A percentile compares a stretch with the other conserved stretches of the same genome.
Conservation (phyloP, 768 basidiomycete species). For the Hericium coralloides region DNA sequence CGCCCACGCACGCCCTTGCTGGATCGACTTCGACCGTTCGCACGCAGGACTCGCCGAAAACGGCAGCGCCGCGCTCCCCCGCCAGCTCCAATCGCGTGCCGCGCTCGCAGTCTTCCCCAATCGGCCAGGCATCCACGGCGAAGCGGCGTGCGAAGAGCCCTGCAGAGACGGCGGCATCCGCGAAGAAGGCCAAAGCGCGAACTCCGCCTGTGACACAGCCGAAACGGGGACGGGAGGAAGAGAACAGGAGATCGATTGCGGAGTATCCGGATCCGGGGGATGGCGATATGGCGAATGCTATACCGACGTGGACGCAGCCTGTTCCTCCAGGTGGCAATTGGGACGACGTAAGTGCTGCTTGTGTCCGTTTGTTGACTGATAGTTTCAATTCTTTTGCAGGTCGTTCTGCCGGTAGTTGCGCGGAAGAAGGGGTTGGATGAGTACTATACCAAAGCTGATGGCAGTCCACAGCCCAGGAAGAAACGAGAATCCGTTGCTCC, state of each 20-base stretch:
- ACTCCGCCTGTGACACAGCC: slow-evolving; percentile 24
- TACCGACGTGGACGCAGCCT: slow-evolving; percentile 78
- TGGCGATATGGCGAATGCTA: slow-evolving; percentile 60
- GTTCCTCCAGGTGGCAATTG: slow-evolving; percentile 62
- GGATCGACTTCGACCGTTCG: slow-evolving; percentile 19
- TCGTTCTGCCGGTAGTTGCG: slow-evolving; percentile 78
- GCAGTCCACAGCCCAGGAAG: slow-evolving; percentile 50
- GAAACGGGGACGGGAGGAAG: slow-evolving; percentile 29
- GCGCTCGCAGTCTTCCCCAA: slow-evolving; percentile 12
- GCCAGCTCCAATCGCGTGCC: slow-evolving; percentile 8
- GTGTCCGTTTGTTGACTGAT: slow-evolving; percentile 8
- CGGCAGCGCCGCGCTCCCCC: slow-evolving; percentile 9
- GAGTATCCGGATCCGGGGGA: slow-evolving; percentile 55
- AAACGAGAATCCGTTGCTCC: slow-evolving; percentile 34
- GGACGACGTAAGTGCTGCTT: slow-evolving; percentile 57
- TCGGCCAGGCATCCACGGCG: slow-evolving; percentile 11
- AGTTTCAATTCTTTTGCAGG: slow-evolving; percentile 31
- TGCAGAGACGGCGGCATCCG: slow-evolving; percentile 28
- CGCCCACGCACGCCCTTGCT: slow-evolving; percentile 23
- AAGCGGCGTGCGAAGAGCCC: slow-evolving; percentile 42
- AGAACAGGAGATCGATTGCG: slow-evolving; percentile 50
- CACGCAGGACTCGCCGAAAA: slow-evolving; percentile 25
- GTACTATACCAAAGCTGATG: slow-evolving; percentile 59
- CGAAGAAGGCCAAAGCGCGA: slow-evolving; percentile 29
- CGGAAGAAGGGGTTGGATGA: slow-evolving; percentile 72